Conservation (phyloP, 73 alveolate species). For the Stentor roeselii region DNA sequence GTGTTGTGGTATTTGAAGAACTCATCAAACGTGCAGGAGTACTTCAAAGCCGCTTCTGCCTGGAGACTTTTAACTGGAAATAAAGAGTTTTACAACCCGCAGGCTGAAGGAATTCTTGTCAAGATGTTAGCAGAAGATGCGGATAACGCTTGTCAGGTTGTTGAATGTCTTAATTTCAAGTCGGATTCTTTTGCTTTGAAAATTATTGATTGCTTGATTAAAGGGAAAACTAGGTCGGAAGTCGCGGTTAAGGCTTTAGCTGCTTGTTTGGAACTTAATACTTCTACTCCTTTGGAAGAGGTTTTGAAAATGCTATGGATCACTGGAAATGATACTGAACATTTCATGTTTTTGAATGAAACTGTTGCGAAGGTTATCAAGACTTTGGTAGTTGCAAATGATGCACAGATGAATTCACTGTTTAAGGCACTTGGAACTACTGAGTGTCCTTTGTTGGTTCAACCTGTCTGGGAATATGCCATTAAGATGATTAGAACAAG, state of each 20-base stretch:
- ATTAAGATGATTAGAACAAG: background rate
- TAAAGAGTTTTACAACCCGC: conserved; percentile 8
- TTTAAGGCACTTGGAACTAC: background rate
- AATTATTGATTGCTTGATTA: background rate
- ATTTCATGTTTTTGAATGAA: background rate
- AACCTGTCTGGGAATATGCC: background rate
- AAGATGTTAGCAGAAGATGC: background rate
- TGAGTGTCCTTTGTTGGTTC: background rate
- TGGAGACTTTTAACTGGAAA: background rate
- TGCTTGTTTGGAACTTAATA: background rate
- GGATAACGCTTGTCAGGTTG: background rate
- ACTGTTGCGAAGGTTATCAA: background rate
- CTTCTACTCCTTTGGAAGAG: conserved; percentile 19
- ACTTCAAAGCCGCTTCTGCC: background rate
- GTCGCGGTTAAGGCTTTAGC: background rate
- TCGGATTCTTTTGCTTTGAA: background rate
- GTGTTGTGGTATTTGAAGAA: background rate
- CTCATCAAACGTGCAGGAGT: background rate
- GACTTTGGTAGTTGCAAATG: background rate
- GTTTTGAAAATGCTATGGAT: background rate
- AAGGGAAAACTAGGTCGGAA: background rate
- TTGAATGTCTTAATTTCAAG: background rate
- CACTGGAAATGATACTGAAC: background rate
- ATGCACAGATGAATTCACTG: conserved; percentile 2
- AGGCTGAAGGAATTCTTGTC: background rate